Evolutionary conservation across 2,329 filamentous ascomycete genomes (phyloP), one percentile per base, ranked within the genome.

Genomic region (Diaporthe helianthi): DNA sequence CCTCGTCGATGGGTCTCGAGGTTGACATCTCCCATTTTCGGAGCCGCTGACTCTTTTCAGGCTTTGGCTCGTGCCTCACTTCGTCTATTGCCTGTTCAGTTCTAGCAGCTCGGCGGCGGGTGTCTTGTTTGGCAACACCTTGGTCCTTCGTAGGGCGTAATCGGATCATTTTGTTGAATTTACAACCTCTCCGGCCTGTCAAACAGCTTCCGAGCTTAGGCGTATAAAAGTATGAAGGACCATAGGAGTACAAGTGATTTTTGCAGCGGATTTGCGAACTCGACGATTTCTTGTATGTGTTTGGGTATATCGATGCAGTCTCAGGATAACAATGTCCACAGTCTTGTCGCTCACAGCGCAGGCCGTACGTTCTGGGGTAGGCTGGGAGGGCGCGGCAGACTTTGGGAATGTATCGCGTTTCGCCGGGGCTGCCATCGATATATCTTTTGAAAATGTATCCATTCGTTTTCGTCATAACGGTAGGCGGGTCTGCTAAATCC

Each of bases 311-410:
- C 3, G 12, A 13, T 19, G 29, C 19, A 2, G 58, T 36, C 4
- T 49, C n/a, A 2, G 58, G 58, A 6, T 63, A 44, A 13, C 58
- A 63, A 26, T 63, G 58, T 63, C 6, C 44, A 26, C 58, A 63
- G 6, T 19, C 19, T 36, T 17, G 7, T 6, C 15, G 19, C 19
- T 49, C 29, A 4, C 58, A 63, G 44, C 58, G 24, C 2, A 63
- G 36, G n/a, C 58, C 58, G n/a, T 63, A 63, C 2, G 58, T 63
- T 15, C 33, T 63, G 10, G 58, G 58, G n/a, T 63, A 63, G 13
- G 47, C 19, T 10, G 58, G 58, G 44, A 63, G 33, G n/a, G 44
- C 58, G 12, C 19, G 58, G n/a, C 58, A 63, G 12, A 63, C 3
- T 49, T 36, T 63, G 19, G 58, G 29, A 12, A 24, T 6, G 15